These are phyloP conservation scores for Mariannaea sp. DNA, from an alignment of 2,329 filamentous ascomycete species.

Conservation along the genomic window DNA sequence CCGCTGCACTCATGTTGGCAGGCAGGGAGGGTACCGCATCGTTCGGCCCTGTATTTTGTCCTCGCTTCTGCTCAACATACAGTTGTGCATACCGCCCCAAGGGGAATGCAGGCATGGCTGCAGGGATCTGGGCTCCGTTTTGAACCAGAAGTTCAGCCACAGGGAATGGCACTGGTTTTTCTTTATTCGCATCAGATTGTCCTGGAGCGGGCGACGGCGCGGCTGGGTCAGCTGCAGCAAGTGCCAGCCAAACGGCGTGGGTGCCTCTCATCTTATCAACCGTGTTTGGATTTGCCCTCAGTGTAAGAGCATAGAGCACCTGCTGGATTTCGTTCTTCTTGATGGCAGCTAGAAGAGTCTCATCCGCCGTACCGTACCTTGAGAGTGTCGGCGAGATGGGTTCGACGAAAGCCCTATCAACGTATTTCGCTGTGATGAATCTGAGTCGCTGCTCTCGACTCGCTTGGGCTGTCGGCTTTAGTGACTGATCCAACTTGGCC, in stretches of 20 bases:
- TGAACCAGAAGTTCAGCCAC: constrained; percentile 90
- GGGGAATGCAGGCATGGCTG: constrained; percentile 76
- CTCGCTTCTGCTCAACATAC: constrained; percentile 81
- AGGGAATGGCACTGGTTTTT: constrained; percentile 73
- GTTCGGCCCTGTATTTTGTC: constrained; percentile 50
- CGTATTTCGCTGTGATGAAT: constrained; percentile 96
- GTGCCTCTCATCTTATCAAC: constrained; percentile 86
- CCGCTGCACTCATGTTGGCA: constrained; percentile 46
- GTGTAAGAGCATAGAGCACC: constrained; percentile 86
- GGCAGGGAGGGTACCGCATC: constrained; percentile 70
- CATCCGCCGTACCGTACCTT: constrained; percentile 78
- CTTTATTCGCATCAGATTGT: constrained; percentile 48
- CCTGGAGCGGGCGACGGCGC: constrained; percentile 63
- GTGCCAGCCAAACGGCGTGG: constrained; percentile 85
- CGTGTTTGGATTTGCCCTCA: constrained; percentile 85
- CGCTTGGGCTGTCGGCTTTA: constrained; percentile 77
- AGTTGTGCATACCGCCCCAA: constrained; percentile 78
- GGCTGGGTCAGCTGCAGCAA: constrained; percentile 91
- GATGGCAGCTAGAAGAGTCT: constrained; percentile 87
- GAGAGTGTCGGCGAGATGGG: constrained; percentile 76
- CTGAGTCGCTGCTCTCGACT: constrained; percentile 88
- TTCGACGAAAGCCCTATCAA: constrained; percentile 80
- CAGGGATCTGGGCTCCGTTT: constrained; percentile 88
- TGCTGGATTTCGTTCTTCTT: constrained; percentile 96
- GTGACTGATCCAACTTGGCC: constrained; percentile 72